A percentile compares a stretch with the other conserved stretches of the same genome.
phyloP scores from a whole-genome alignment of 2,329 filamentous ascomycete genomes.

The Fonsecaea erecta region DNA sequence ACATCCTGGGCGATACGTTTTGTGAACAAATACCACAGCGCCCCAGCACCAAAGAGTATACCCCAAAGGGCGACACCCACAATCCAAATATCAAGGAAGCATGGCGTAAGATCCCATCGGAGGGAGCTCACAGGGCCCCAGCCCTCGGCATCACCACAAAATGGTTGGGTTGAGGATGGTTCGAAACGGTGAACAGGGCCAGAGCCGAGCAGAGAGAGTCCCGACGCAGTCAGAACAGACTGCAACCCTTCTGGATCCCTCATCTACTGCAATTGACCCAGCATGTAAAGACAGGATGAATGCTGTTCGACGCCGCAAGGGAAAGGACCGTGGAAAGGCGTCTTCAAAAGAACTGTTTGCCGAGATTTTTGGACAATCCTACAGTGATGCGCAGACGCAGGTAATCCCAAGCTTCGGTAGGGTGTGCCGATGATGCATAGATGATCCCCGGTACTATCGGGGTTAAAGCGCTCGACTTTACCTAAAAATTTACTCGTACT shows the following conservation, averaged over 20 bases:
- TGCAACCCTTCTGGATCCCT: conserved; percentile 28
- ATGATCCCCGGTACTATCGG: background rate
- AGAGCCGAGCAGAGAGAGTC: conserved; percentile 14
- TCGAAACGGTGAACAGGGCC: background rate
- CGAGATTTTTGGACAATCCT: background rate
- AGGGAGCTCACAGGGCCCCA: conserved; percentile 91
- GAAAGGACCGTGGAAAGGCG: background rate
- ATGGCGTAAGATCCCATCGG: conserved; percentile 94
- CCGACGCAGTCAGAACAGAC: conserved; percentile 32
- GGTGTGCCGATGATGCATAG: conserved; percentile 4
- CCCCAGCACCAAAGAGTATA: conserved; percentile 73
- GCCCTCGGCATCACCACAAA: conserved; percentile 88
- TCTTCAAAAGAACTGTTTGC: background rate
- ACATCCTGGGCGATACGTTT: conserved; percentile 70
- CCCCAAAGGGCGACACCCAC: conserved; percentile 78
- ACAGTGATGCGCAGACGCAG: background rate
- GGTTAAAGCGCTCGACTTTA: background rate
- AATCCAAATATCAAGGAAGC: conserved; percentile 93
- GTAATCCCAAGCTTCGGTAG: background rate
- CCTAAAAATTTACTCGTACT: background rate
- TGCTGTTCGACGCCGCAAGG: background rate
- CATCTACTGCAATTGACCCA: conserved; percentile 23
- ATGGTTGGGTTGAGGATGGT: conserved; percentile 58
- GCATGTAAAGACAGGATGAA: conserved; percentile 19
- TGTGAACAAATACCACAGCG: conserved; percentile 77